Evolutionary conservation across 2,329 filamentous ascomycete genomes (phyloP).

Genomic region (Ceratocystis albifundus): DNA sequence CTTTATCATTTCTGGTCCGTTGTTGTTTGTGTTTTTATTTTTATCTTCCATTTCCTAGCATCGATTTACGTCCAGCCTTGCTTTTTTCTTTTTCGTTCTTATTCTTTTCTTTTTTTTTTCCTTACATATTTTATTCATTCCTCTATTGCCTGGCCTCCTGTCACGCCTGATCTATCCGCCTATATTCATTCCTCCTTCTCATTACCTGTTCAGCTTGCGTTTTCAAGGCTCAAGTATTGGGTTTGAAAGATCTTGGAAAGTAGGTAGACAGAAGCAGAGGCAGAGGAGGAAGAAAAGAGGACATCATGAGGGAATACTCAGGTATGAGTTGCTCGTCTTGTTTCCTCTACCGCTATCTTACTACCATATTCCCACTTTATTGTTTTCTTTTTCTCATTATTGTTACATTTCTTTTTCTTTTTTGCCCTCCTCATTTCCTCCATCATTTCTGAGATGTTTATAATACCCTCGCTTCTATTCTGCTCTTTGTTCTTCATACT

Average conservation of each 20-base stretch:
- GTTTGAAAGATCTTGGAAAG: not conserved
- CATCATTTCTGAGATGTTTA: slow-evolving; percentile 2
- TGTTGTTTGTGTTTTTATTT: slow-evolving; percentile 1
- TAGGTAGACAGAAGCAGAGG: not conserved
- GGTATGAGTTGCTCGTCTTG: not conserved
- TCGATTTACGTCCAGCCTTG: slow-evolving; percentile 2
- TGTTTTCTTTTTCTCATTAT: not conserved
- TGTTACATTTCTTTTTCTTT: not conserved
- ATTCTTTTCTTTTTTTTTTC: slow-evolving; percentile 19
- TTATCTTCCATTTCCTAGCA: slow-evolving; percentile 2
- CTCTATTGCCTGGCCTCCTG: slow-evolving; percentile 18
- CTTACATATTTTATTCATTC: slow-evolving; percentile 17
- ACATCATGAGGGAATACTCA: not conserved
- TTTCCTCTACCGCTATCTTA: not conserved
- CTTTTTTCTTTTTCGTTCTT: slow-evolving; percentile 8
- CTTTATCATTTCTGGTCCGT: not conserved
- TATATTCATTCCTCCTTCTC: slow-evolving; percentile 1
- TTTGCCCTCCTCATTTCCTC: not conserved
- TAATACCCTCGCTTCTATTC: not conserved
- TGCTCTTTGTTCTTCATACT: slow-evolving; percentile 2
- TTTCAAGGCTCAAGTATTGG: too few species aligned
- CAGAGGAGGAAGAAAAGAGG: not conserved
- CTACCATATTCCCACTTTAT: not conserved
- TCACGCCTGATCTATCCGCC: slow-evolving; percentile 8
- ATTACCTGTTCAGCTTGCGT: not conserved